Base-by-base conservation (phyloP, 371 early-diverging fungal species). In the Mucor piriformis region DNA sequence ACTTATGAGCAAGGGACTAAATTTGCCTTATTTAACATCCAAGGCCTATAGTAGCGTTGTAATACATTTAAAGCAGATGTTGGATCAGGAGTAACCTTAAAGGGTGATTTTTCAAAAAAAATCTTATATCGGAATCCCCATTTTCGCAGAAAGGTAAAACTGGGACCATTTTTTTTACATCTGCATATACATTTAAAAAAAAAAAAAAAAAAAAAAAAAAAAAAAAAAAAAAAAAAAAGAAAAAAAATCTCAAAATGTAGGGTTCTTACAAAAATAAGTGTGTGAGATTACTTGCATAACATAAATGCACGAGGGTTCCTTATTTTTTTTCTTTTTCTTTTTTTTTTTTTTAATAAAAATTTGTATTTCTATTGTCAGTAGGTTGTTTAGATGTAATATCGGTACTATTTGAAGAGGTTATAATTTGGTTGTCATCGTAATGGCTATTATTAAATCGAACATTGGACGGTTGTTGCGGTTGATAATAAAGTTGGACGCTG, bases 1-100 rank as follows among this genome's bases (percentile, higher is more conserved):
- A 6, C 50, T 77, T 1, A 69, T 74, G 72, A 33, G 54, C 16
- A 51, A 61, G 32, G 77, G 77, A 1, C 16, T 72, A 3, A 38
- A 43, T 6, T 33, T 68, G 15, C 61, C 72, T 37, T 63, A 59
- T 50, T 53, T 72, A 29, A 62, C 46, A 5, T 55, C 54, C 3
- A 50, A 54, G 7, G 34, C 67, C 2, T 64, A 64, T 16, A 67
- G 63, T 11, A 67, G 68, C 34, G 72, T 59, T 3, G 57, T 67
- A 8, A 20, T 64, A 0, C 50, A 54, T 34, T 29, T 61, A 7
- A 49, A 49, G 25, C 40, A 61, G 16, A 35, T 50, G 50, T 10
- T 50, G 8, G 16, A 33, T 33, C 18, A 18, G 20, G 18, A 42
- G 10, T 20, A 8, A 18, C 18, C 20, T 29, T 8, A 29, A 29